Evolutionary conservation across 768 basidiomycete genomes (phyloP), one percentile per base, ranked within the genome.

Genomic region (Tubosaeta sp.): DNA sequence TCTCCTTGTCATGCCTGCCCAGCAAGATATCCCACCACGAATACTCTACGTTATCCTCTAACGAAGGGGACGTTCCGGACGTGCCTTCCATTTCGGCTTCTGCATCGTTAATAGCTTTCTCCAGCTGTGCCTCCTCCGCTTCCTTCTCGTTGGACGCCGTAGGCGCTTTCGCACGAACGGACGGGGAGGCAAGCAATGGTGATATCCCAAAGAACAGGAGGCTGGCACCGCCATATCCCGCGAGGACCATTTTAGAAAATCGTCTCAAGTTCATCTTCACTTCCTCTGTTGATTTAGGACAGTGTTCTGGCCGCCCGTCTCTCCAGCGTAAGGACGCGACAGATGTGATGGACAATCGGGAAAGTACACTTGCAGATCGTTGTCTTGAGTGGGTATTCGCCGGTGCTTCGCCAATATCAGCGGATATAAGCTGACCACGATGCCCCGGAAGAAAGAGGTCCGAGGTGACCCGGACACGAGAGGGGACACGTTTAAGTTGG

Each of bases 11-110:
- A 56, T 91, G 88, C 59, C 80, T 84, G 6, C 90, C 91, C 32
- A 89, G 71, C 6, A 92, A 68, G 17, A 91, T 78, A 58, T 89
- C 81, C 88, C 90, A 92, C 89, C 89, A 91, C 1, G 87, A 87
- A 61, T 84, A 89, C 45, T 75, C 63, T 46, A 57, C 25, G 26
- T 58, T 57, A 26, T 65, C 58, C 17, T 69, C 59, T 12, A 61
- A 44, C 2, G 61, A 51, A 19, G 58, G 54, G 10, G 63, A 59
- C 46, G 60, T 63, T 49, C 76, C 74, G n/a, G 63, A 59, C 33
- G 57, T 44, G 44, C 68, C 64, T 22, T 81, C 80, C 11, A 72
- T 72, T 60, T 88, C 84, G 3, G 78, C 79, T 65, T 90, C 87
- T 0, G 86, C 82, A 9, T 84, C 86, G 54, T 85, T 80, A 13